A percentile compares a stretch with the other conserved stretches of the same genome.
phyloP scores from a whole-genome alignment of 768 basidiomycete genomes.

The Collybia sordida region DNA sequence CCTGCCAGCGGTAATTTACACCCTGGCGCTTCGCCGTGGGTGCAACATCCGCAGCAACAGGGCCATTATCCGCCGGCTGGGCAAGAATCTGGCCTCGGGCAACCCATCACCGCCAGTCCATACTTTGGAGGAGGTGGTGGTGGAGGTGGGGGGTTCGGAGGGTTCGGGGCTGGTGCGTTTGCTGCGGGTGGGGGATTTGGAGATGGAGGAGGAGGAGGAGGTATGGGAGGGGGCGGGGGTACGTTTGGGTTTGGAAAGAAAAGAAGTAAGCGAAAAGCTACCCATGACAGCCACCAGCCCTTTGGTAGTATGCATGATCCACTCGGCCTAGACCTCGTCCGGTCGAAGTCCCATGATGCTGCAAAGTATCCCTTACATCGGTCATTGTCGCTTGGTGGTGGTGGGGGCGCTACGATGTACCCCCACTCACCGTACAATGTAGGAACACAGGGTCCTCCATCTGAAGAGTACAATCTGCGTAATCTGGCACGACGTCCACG shows the following conservation, averaged over 20 bases:
- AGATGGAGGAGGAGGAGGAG: conserved; percentile 5
- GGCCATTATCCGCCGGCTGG: neutral
- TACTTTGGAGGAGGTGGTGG: conserved; percentile 16
- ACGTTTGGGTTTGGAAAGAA: no score
- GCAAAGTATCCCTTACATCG: conserved; percentile 15
- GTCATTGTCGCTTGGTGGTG: conserved; percentile 4
- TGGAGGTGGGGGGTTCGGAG: conserved; percentile 6
- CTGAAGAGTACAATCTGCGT: conserved; percentile 27
- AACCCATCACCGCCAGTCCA: conserved; percentile 21
- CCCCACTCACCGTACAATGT: conserved; percentile 18
- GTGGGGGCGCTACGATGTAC: neutral
- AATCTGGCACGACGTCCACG: conserved; percentile 38
- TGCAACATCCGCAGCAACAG: conserved; percentile 3
- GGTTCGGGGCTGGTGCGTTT: neutral
- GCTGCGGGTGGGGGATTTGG: neutral
- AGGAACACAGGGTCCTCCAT: conserved; percentile 8
- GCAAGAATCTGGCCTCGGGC: conserved; percentile 11
- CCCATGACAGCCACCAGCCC: neutral
- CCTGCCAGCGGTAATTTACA: conserved; percentile 8
- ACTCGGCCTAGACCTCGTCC: conserved; percentile 5
- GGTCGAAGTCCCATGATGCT: conserved; percentile 15
- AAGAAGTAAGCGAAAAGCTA: conserved; percentile 7
- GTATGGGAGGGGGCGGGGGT: conserved; percentile 4
- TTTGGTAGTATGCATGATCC: no score
- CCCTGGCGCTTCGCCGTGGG: conserved; percentile 1